Conservation (phyloP, 345 rosid genomes). For the thale cress (Arabidopsis thaliana) region TAIR10.1 NC_003070.9:10279001-10279500, state of each 20-base stretch:
- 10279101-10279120: neutral
- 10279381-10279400: conserved; percentile 25
- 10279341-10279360: conserved; percentile 69
- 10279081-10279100: conserved; percentile 10
- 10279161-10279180: neutral
- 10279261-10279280: conserved; percentile 68
- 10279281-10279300: conserved; percentile 79
- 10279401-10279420: neutral
- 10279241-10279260: conserved; percentile 70
- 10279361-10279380: conserved; percentile 66
- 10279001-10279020: conserved; percentile 7
- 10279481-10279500: conserved; percentile 1
- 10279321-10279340: conserved; percentile 76
- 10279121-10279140: neutral
- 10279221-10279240: conserved; percentile 68
- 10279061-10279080: conserved; percentile 13
- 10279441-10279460: neutral
- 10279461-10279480: conserved; percentile 12
- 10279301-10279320: conserved; percentile 80
- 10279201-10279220: conserved; percentile 84
- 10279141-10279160: neutral
- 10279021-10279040: conserved; percentile 7
- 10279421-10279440: conserved; percentile 5
- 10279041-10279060: neutral
- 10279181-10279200: conserved; percentile 13